Evolutionary conservation across 208 protist genomes (phyloP), one percentile per base, ranked within the genome.

Genomic region (Crithidia acanthocephali): DNA sequence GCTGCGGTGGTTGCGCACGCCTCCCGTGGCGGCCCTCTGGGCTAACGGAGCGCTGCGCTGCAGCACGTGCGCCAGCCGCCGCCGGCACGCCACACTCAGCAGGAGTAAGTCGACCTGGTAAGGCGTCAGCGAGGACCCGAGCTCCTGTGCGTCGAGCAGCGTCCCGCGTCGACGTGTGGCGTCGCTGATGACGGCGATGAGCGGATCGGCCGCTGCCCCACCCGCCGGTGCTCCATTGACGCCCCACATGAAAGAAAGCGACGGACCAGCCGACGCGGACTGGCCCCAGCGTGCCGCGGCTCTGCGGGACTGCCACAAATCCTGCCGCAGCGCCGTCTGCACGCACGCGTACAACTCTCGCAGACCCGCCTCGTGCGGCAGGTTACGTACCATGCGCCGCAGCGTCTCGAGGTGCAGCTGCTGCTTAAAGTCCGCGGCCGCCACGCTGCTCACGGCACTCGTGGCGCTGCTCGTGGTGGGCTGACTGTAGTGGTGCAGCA

Each of bases 41-140:
- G 37, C 2, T 3, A 32, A 22, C 22, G 52, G 50, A 16, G 52
- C 37, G 28, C 30, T 32, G 25, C 48, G 62, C 57, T 60, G 55
- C 64, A 68, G 37, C 32, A 88, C 65, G 42, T 79, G 70, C 16
- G 78, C 47, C 25, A 87, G 47, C 15, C 86, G 86, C 7, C 91
- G 88, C 15, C 82, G 68, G 60, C 87, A 96, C 25, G 79, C 60
- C 11, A 96, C 53, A 53, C 74, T 79, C 16, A 96, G 74, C 30
- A 96, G 65, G 30, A 96, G 58, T 48, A 94, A 64, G 22, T 96
- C 84, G 25, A 85, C 81, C 52, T 93, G 81, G 42, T 89, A 80
- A 13, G 64, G 47, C 3, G 78, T 81, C 22, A 84, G 61, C 11
- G 70, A 58, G 2, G 58, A 35, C 1, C 80, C 82, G 3, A 91